A percentile compares a stretch with the other conserved stretches of the same genome.
Evolutionary conservation across 78 protist species (phyloP).

Genomic region (Dictyostelium capitatum): DNA sequence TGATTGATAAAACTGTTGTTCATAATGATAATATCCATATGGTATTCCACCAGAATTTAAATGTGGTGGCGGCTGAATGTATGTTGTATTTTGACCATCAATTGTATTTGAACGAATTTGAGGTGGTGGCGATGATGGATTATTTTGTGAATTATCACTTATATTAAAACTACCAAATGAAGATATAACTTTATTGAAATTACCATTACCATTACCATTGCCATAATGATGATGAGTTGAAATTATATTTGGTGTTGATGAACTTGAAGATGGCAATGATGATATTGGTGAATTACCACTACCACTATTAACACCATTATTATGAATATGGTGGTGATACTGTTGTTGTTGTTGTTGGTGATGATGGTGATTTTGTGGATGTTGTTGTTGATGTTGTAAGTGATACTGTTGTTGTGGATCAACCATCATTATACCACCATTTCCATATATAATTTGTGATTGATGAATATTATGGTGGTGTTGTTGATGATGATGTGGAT

Average conservation of each 20-base stretch:
- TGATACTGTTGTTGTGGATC: background rate
- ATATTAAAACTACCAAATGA: constrained; percentile 10
- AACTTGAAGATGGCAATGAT: background rate
- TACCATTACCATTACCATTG: background rate
- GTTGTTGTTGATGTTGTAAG: background rate
- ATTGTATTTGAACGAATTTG: background rate
- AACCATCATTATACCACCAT: background rate
- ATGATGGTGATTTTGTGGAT: background rate
- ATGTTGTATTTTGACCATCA: background rate
- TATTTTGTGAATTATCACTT: background rate
- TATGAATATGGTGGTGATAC: constrained; percentile 9
- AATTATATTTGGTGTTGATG: constrained; percentile 27
- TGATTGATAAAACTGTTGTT: background rate
- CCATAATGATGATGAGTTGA: background rate
- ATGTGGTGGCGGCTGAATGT: background rate
- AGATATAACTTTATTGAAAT: constrained; percentile 7
- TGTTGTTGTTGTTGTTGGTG: background rate
- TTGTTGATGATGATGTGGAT: background rate
- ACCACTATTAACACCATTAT: background rate
- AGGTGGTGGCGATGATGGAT: background rate
- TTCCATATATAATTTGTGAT: background rate
- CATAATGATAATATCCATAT: background rate
- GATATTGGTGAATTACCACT: background rate
- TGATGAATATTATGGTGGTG: background rate
- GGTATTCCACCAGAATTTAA: background rate